A percentile compares a stretch with the other conserved stretches of the same genome.
phyloP scores from a whole-genome alignment of 2,329 filamentous ascomycete species.

The Xylariaceae sp. region DNA sequence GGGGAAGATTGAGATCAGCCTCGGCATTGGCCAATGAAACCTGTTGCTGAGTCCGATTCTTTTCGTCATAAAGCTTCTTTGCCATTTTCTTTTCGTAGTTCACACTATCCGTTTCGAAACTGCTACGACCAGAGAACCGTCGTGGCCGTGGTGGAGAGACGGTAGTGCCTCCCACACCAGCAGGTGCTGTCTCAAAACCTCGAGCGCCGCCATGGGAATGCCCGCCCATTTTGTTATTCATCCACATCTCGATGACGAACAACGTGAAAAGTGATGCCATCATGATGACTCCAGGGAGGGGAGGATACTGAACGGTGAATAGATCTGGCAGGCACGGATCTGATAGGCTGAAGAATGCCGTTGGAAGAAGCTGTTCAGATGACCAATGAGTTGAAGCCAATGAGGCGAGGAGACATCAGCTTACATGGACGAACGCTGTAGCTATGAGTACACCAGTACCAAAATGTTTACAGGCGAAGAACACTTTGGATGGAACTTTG shows the following conservation, averaged over 20 bases:
- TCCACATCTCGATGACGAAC: constrained; percentile 68
- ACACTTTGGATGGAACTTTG: constrained; percentile 62
- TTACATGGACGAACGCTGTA: constrained; percentile 72
- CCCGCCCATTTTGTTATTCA: constrained; percentile 64
- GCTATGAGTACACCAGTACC: constrained; percentile 76
- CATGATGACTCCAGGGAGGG: constrained; percentile 70
- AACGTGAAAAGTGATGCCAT: constrained; percentile 67
- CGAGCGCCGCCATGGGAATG: constrained; percentile 65
- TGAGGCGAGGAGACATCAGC: constrained; percentile 39
- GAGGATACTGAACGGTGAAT: constrained; percentile 65
- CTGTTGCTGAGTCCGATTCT: too few species aligned
- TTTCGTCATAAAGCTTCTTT: too few species aligned
- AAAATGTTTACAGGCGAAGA: constrained; percentile 70
- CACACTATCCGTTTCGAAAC: constrained; percentile 46
- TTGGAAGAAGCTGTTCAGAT: constrained; percentile 58
- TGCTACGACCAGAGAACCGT: constrained; percentile 39
- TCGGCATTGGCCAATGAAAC: too few species aligned
- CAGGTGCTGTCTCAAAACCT: constrained; percentile 44
- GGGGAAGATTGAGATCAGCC: too few species aligned
- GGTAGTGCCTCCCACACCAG: neutral
- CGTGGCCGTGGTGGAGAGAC: constrained; percentile 43
- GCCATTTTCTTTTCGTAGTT: constrained; percentile 51
- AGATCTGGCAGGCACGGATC: constrained; percentile 65
- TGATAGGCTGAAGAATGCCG: constrained; percentile 60
- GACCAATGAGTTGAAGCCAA: neutral